phyloP scores from a whole-genome alignment of 2,329 filamentous ascomycete species.

The Niveomyces coronatus region DNA sequence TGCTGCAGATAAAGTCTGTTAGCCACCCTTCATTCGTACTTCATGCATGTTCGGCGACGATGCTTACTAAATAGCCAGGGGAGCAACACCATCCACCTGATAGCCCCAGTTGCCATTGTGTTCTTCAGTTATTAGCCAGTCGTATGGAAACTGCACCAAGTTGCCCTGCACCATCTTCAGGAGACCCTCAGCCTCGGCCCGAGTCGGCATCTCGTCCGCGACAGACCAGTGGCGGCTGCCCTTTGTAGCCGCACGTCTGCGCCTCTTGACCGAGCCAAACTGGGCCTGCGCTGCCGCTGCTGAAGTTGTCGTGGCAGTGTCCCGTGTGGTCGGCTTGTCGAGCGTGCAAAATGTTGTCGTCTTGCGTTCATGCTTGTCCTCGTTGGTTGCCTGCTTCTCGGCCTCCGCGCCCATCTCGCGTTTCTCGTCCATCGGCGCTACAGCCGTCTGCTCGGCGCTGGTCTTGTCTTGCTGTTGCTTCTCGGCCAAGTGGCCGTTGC shows the following conservation, averaged over 20 bases:
- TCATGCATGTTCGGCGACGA: constrained; percentile 14
- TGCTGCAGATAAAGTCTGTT: too few relatives aligned
- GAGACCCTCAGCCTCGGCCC: constrained; percentile 70
- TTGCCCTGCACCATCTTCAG: constrained; percentile 76
- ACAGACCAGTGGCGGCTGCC: constrained; percentile 54
- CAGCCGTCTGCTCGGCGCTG: constrained; percentile 1
- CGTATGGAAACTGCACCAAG: constrained; percentile 86
- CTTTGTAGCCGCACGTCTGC: constrained; percentile 61
- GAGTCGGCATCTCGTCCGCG: constrained; percentile 65
- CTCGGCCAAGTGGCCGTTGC: constrained; percentile 16
- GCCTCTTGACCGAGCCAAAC: constrained; percentile 44
- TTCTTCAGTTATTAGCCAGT: constrained; percentile 90
- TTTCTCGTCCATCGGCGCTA: background rate
- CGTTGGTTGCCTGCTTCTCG: constrained; percentile 22
- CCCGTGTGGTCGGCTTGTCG: constrained; percentile 36
- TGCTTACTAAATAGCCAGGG: constrained; percentile 95
- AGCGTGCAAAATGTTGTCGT: constrained; percentile 46
- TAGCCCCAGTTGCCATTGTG: constrained; percentile 93
- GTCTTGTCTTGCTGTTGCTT: background rate
- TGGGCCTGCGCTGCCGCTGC: constrained; percentile 21
- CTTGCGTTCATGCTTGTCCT: constrained; percentile 36
- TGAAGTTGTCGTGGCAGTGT: constrained; percentile 17
- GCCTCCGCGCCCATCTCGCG: constrained; percentile 14
- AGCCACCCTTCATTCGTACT: background rate
- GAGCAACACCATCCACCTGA: constrained; percentile 90